Conservation (phyloP, 2,329 filamentous ascomycete genomes). For the Rachicladosporium sp. region DNA sequence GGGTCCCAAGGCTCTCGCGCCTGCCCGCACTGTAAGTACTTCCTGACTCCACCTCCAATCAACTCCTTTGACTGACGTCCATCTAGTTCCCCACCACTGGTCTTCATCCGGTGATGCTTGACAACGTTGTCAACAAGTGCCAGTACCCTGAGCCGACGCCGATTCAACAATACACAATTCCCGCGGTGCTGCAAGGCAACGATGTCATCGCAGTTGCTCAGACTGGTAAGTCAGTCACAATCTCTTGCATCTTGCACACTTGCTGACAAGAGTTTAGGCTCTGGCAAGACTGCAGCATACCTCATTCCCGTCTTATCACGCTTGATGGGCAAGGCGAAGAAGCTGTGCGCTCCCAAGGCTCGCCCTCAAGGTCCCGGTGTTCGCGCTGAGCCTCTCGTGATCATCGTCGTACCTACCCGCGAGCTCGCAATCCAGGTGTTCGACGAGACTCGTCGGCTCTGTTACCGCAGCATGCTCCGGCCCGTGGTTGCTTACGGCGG, state of each 20-base stretch:
- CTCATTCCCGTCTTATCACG: slow-evolving; percentile 78
- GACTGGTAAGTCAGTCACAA: slow-evolving; percentile 53
- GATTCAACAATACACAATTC: slow-evolving; percentile 76
- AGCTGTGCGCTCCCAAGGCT: slow-evolving; percentile 67
- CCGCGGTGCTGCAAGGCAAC: slow-evolving; percentile 60
- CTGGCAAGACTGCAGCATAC: slow-evolving; percentile 91
- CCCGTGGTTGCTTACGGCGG: slow-evolving; percentile 86
- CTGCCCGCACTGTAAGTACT: slow-evolving; percentile 38
- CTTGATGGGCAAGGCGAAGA: slow-evolving; percentile 91
- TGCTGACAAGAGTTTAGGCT: slow-evolving; percentile 45
- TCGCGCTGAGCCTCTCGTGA: slow-evolving; percentile 73
- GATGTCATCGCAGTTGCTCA: slow-evolving; percentile 86
- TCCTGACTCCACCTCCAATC: slow-evolving; percentile 2
- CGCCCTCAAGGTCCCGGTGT: slow-evolving; percentile 37
- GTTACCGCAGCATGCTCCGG: slow-evolving; percentile 88
- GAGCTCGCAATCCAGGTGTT: slow-evolving; percentile 93
- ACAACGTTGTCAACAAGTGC: slow-evolving; percentile 58
- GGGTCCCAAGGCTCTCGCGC: slow-evolving; percentile 34
- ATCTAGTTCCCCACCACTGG: slow-evolving; percentile 60
- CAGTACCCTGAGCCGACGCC: slow-evolving; percentile 66
- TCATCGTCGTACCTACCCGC: slow-evolving; percentile 75
- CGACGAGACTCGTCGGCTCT: slow-evolving; percentile 82
- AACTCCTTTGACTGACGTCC: slow-evolving; percentile 9
- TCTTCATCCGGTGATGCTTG: slow-evolving; percentile 69
- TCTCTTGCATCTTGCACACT: slow-evolving; percentile 4